Conservation (phyloP, 78 protist species). For the Diacronema lutheri region DNA sequence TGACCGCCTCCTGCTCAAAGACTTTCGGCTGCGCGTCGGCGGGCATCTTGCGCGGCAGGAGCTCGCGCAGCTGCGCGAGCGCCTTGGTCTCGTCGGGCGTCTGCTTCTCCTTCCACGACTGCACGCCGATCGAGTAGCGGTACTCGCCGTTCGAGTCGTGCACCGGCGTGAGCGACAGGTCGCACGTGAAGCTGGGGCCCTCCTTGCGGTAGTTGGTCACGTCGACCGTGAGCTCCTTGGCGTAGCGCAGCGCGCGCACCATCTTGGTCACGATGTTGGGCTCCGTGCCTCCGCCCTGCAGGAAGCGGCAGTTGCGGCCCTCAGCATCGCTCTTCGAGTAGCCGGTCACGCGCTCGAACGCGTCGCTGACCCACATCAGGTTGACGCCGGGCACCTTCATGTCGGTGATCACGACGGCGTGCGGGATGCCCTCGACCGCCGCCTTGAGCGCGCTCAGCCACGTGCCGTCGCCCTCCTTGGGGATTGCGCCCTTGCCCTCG, state of each 20-base stretch:
- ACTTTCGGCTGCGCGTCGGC: too few species aligned
- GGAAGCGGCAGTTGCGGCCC: constrained; percentile 43
- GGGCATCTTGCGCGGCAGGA: too few species aligned
- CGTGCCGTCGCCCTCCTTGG: too few species aligned
- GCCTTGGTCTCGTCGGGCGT: too few species aligned
- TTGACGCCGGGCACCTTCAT: not conserved
- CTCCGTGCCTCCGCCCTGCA: constrained; percentile 24
- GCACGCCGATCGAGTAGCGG: constrained; percentile 2
- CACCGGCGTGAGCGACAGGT: not conserved
- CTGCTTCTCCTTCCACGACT: too few species aligned
- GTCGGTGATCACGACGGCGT: not conserved
- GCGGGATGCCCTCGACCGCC: not conserved
- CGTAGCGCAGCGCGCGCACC: not conserved
- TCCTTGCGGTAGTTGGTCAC: not conserved
- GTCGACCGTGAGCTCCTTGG: not conserved
- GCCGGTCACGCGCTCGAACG: not conserved
- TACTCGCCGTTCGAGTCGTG: not conserved
- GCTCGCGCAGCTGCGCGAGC: too few species aligned
- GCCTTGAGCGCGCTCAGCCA: not conserved
- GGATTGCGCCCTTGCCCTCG: too few species aligned
- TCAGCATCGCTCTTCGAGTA: not conserved
- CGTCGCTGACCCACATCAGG: not conserved
- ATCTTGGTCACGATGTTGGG: not conserved
- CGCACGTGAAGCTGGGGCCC: not conserved
- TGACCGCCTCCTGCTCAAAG: too few species aligned